phyloP scores from a whole-genome alignment of 345 rosid species.

The Lagerstroemia speciosa region DNA sequence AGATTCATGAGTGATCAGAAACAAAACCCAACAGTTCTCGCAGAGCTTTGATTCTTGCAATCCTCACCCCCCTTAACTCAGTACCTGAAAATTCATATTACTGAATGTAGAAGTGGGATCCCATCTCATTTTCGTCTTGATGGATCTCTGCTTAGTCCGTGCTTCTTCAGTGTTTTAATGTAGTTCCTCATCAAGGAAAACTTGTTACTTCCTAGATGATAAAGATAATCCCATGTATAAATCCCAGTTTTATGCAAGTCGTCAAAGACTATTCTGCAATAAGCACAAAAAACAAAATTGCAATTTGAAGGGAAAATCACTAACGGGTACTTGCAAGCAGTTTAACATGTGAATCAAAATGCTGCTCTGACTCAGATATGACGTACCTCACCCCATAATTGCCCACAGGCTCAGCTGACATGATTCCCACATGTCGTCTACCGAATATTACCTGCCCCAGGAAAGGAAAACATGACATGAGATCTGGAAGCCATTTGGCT shows the following conservation, averaged over 20 bases:
- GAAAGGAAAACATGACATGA: not conserved
- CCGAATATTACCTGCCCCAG: constrained; percentile 67
- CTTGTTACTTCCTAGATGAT: constrained; percentile 77
- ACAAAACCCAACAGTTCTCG: not conserved
- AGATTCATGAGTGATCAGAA: not conserved
- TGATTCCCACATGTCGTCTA: constrained; percentile 84
- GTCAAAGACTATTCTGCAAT: constrained; percentile 71
- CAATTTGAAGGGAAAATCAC: not conserved
- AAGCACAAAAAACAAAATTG: not conserved
- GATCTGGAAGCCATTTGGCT: not conserved
- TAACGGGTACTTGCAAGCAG: not conserved
- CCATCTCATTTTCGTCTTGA: constrained; percentile 31
- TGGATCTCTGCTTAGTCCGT: constrained; percentile 84
- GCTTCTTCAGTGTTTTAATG: constrained; percentile 65
- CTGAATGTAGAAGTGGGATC: not conserved
- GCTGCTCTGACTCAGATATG: not conserved
- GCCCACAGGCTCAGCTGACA: constrained; percentile 90
- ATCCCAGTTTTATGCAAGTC: constrained; percentile 95
- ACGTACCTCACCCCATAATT: constrained; percentile 93
- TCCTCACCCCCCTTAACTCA: not conserved
- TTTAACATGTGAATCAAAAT: not conserved
- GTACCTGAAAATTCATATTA: not conserved
- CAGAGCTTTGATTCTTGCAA: not conserved
- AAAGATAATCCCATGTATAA: constrained; percentile 81
- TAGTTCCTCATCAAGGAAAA: constrained; percentile 70